phyloP scores from a whole-genome alignment of 129 eudicot genomes.

The Sambucus nigra region DNA sequence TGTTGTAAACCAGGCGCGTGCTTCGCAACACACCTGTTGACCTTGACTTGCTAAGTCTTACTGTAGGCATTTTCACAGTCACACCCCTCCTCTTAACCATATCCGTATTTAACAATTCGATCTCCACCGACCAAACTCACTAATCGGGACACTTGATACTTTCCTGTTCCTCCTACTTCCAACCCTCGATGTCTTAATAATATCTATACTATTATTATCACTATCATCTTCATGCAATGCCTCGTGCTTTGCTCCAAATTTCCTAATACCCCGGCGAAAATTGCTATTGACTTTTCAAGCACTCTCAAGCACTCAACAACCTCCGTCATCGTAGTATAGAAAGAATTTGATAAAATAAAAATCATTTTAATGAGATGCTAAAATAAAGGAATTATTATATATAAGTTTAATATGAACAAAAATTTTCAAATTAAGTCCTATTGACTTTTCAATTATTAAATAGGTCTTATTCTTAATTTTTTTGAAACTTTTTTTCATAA shows the following conservation, averaged over 20 bases:
- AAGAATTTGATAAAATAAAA: too few relatives aligned
- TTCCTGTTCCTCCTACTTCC: constrained; percentile 49
- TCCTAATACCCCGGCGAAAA: constrained; percentile 45
- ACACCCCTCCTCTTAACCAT: constrained; percentile 18
- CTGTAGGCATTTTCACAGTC: constrained; percentile 31
- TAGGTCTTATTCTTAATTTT: too few relatives aligned
- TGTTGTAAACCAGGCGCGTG: constrained; percentile 17
- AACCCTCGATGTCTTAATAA: constrained; percentile 19
- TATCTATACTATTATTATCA: constrained; percentile 27
- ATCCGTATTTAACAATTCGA: constrained; percentile 24
- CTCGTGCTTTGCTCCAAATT: constrained; percentile 27
- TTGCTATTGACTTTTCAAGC: constrained; percentile 22
- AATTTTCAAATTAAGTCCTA: too few relatives aligned
- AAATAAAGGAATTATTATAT: too few relatives aligned
- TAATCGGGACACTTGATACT: constrained; percentile 33
- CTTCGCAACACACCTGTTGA: constrained; percentile 63
- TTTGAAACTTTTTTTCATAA: too few relatives aligned
- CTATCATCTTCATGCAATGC: constrained; percentile 30
- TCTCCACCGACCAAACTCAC: background rate
- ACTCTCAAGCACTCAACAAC: constrained; percentile 39
- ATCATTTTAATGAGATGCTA: too few relatives aligned
- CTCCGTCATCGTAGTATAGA: constrained; percentile 68
- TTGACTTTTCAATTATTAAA: too few relatives aligned
- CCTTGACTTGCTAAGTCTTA: constrained; percentile 61
- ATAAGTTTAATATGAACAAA: too few relatives aligned